These are phyloP conservation scores for Cryomyces antarcticus DNA, from an alignment of 495 filamentous ascomycete species.

Conservation along the genomic window DNA sequence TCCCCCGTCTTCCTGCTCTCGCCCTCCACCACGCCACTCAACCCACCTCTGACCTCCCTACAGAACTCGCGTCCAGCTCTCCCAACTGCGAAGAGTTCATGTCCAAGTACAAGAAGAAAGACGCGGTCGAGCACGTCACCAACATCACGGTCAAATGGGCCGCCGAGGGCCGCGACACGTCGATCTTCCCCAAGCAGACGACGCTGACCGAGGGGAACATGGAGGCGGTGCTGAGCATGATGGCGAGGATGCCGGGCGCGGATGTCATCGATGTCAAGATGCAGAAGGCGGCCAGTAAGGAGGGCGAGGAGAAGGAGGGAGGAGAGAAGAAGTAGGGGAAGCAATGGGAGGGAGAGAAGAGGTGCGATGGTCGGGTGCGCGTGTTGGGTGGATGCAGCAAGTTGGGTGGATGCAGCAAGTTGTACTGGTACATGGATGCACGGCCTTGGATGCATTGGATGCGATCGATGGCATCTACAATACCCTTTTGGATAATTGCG, in stretches of 20 bases:
- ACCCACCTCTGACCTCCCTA: background rate
- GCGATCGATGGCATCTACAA: too few species aligned
- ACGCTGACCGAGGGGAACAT: slow-evolving; percentile 13
- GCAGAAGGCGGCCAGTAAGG: slow-evolving; percentile 1
- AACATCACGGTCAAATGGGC: slow-evolving; percentile 12
- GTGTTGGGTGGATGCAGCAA: background rate
- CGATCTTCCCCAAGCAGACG: slow-evolving; percentile 12
- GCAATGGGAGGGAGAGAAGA: background rate
- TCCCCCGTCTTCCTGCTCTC: too few species aligned
- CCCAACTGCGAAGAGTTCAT: slow-evolving; percentile 14
- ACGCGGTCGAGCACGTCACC: slow-evolving; percentile 3
- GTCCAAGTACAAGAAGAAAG: slow-evolving; percentile 11
- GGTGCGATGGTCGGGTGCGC: background rate
- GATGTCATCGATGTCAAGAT: slow-evolving; percentile 16
- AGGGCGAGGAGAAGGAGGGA: slow-evolving; percentile 3
- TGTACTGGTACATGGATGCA: background rate
- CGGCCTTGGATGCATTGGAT: background rate
- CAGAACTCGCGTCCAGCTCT: slow-evolving; percentile 4
- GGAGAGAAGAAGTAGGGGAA: background rate
- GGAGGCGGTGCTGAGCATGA: slow-evolving; percentile 13
- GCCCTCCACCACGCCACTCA: background rate
- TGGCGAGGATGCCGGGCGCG: slow-evolving; percentile 9
- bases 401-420: background rate
- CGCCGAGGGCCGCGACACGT: slow-evolving; percentile 9
- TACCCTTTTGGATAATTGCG: too few species aligned